phyloP scores from a whole-genome alignment of 306 rosid species.

The Malus fusca region DNA sequence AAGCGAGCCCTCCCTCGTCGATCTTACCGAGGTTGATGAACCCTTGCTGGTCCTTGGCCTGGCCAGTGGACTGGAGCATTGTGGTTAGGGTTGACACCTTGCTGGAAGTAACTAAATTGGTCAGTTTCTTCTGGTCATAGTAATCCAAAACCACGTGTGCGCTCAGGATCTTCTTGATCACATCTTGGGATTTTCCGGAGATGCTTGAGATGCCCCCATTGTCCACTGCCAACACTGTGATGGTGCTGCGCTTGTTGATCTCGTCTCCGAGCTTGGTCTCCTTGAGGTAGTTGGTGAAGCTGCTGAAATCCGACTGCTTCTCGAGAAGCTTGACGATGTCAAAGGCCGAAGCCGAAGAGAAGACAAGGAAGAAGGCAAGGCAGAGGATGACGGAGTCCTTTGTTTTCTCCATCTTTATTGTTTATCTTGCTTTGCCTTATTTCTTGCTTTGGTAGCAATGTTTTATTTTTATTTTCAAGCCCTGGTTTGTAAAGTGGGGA shows the following conservation, averaged over 20 bases:
- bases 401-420: conserved; percentile 22
- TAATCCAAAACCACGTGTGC: conserved; percentile 31
- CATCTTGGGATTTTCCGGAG: conserved; percentile 21
- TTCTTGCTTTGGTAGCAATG: background rate
- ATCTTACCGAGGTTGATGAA: conserved; percentile 14
- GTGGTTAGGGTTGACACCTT: conserved; percentile 20
- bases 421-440: background rate
- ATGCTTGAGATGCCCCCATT: conserved; percentile 11
- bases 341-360: conserved; percentile 27
- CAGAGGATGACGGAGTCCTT: conserved; percentile 31
- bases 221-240: conserved; percentile 40
- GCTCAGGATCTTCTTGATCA: conserved; percentile 31
- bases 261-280: conserved; percentile 44
- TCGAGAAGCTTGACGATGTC: conserved; percentile 37
- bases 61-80: conserved; percentile 25
- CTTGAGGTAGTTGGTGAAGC: conserved; percentile 33
- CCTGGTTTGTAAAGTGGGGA: background rate
- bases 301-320: conserved; percentile 18
- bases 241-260: conserved; percentile 32
- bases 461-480: conserved; percentile 16
- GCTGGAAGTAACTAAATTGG: background rate
- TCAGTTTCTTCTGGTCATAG: conserved; percentile 29
- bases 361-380: conserved; percentile 23
- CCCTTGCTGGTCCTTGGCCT: conserved; percentile 31
- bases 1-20: conserved; percentile 35